Evolutionary conservation across 768 basidiomycete genomes (phyloP).

Genomic region (Mycena epipterygia): DNA sequence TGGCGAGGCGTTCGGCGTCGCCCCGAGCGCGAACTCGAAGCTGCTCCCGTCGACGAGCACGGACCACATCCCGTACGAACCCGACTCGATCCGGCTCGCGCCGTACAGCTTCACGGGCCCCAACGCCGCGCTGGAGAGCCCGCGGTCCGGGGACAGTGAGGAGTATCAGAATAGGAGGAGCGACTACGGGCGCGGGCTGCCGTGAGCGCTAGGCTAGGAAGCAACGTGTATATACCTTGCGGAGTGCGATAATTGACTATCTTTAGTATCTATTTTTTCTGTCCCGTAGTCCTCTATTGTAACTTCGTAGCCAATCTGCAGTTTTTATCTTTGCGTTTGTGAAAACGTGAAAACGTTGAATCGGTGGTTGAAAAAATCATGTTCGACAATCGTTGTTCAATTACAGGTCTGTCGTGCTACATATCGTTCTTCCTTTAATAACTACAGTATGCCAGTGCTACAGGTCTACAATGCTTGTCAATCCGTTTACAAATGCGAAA

Average conservation of each 20-base stretch:
- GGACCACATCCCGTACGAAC: not conserved
- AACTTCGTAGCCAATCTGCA: not conserved
- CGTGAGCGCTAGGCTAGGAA: no score
- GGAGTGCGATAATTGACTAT: no score
- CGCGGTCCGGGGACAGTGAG: not conserved
- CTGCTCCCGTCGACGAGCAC: slow-evolving; percentile 8
- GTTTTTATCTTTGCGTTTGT: not conserved
- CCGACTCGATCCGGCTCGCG: slow-evolving; percentile 13
- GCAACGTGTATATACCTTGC: no score
- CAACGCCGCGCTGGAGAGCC: not conserved
- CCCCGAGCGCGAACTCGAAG: not conserved
- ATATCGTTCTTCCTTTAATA: no score
- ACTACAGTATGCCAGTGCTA: no score
- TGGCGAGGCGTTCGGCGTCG: slow-evolving; percentile 56
- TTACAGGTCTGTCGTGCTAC: no score
- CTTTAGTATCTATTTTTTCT: not conserved
- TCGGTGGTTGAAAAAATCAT: no score
- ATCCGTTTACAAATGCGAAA: no score
- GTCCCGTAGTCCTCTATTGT: not conserved
- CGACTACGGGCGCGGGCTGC: not conserved
- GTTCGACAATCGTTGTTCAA: no score
- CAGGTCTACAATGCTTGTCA: no score
- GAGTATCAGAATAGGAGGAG: not conserved
- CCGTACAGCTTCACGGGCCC: slow-evolving; percentile 28
- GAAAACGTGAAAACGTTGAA: no score